These are phyloP conservation scores for Pestalotiopsis sp. DNA, from an alignment of 2,329 filamentous ascomycete genomes.

Conservation along the genomic window DNA sequence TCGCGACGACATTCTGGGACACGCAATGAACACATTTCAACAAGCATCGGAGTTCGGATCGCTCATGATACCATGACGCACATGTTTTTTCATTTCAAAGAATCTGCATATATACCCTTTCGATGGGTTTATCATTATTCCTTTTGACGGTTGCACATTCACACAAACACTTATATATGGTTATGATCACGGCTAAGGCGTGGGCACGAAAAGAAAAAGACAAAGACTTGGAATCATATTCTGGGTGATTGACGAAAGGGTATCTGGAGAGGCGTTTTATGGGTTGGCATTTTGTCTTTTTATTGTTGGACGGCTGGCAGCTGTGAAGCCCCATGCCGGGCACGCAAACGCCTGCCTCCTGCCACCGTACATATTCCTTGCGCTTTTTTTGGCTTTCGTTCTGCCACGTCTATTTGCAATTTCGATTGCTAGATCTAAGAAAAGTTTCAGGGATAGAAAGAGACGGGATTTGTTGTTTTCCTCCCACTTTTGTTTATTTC, in stretches of 20 bases:
- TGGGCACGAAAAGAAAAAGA: slow-evolving; percentile 9
- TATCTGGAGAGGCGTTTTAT: not conserved
- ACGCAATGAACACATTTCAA: slow-evolving; percentile 15
- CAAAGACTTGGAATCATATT: not conserved
- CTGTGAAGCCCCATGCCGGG: not conserved
- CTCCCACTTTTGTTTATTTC: not conserved
- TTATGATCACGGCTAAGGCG: slow-evolving; percentile 3
- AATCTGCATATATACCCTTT: slow-evolving; percentile 10
- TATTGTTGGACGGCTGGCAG: not conserved
- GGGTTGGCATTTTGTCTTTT: not conserved
- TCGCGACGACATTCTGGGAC: slow-evolving; percentile 34
- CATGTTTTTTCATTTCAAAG: slow-evolving; percentile 3
- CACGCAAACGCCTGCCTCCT: slow-evolving; percentile 7
- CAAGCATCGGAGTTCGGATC: slow-evolving; percentile 10
- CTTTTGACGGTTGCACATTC: slow-evolving; percentile 1
- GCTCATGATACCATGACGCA: slow-evolving; percentile 14
- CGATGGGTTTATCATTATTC: not conserved
- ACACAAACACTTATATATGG: not conserved
- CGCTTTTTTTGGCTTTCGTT: slow-evolving; percentile 8
- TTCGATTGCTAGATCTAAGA: slow-evolving; percentile 3
- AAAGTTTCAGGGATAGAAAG: slow-evolving; percentile 1
- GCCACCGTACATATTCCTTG: slow-evolving; percentile 14
- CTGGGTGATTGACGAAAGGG: not conserved
- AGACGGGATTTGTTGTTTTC: not conserved
- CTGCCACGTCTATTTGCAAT: not conserved